These are phyloP conservation scores for Aspergillus pseudotamarii DNA, from an alignment of 2,329 filamentous ascomycete genomes.

Conservation along the genomic window DNA sequence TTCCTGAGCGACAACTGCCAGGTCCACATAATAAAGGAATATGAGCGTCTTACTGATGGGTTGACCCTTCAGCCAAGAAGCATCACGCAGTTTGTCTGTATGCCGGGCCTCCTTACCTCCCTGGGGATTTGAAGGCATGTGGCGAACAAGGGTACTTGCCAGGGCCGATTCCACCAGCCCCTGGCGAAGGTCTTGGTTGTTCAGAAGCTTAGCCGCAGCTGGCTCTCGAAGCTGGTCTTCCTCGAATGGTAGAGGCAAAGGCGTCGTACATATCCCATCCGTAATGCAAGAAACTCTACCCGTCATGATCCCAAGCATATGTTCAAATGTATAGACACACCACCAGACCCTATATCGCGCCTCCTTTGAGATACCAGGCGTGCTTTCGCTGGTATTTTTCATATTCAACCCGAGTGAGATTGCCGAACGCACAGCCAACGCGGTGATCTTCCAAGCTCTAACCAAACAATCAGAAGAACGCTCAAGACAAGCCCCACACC, in stretches of 20 bases:
- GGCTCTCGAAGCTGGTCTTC: constrained; percentile 42
- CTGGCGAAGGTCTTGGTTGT: constrained; percentile 33
- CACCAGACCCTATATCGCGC: constrained; percentile 51
- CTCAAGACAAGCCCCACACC: background rate
- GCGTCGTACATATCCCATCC: constrained; percentile 47
- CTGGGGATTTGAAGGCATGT: constrained; percentile 34
- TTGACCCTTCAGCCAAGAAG: constrained; percentile 39
- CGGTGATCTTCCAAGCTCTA: constrained; percentile 47
- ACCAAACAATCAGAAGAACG: background rate
- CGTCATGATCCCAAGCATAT: constrained; percentile 50
- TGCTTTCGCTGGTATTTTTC: constrained; percentile 43
- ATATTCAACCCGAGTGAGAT: constrained; percentile 49
- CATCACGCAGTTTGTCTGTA: constrained; percentile 28
- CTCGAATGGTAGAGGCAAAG: constrained; percentile 45
- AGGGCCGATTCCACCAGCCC: constrained; percentile 33
- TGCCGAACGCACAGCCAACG: constrained; percentile 46
- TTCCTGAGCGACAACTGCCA: constrained; percentile 43
- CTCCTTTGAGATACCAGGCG: constrained; percentile 45
- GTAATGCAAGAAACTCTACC: constrained; percentile 47
- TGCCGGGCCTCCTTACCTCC: constrained; percentile 29
- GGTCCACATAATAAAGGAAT: constrained; percentile 44
- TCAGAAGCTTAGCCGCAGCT: constrained; percentile 36
- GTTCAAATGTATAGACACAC: constrained; percentile 49
- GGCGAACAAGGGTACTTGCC: constrained; percentile 34
- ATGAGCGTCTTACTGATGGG: constrained; percentile 39